A percentile compares a stretch with the other conserved stretches of the same genome.
Conservation (phyloP, 306 rosid species). For the Cicer bijugum region DNA sequence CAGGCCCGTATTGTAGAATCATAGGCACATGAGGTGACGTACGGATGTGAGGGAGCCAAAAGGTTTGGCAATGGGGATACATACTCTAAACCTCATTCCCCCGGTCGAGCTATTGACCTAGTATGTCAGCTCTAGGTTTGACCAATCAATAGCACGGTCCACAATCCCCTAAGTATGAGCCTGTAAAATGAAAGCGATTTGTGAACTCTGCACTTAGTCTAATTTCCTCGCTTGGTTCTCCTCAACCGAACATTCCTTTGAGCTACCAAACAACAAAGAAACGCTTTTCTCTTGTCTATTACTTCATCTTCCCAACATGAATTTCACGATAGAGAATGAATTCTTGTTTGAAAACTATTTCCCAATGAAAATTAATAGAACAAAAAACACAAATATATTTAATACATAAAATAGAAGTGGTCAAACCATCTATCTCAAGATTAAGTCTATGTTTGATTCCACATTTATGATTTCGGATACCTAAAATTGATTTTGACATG, state of each 20-base stretch:
- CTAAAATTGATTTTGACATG: too few relatives aligned
- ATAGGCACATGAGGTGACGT: too few relatives aligned
- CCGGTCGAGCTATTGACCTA: not conserved
- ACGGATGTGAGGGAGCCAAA: too few relatives aligned
- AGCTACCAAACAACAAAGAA: not conserved
- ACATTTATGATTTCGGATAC: too few relatives aligned
- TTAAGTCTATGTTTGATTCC: not conserved
- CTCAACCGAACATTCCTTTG: not conserved
- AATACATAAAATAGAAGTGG: not conserved
- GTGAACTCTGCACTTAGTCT: not conserved
- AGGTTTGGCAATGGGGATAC: too few relatives aligned
- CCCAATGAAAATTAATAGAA: not conserved
- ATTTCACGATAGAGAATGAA: not conserved
- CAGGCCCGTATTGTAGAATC: too few relatives aligned
- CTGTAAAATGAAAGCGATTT: not conserved
- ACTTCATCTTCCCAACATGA: not conserved
- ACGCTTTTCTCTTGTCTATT: not conserved
- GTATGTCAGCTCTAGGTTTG: not conserved
- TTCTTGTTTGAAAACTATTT: not conserved
- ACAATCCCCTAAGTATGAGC: not conserved
- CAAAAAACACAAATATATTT: not conserved
- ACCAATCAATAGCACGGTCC: not conserved
- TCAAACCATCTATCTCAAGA: not conserved
- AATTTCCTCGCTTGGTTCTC: not conserved
- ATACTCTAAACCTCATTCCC: not conserved